Conservation (phyloP, 768 basidiomycete genomes). For the Termitomyces sp. region DNA sequence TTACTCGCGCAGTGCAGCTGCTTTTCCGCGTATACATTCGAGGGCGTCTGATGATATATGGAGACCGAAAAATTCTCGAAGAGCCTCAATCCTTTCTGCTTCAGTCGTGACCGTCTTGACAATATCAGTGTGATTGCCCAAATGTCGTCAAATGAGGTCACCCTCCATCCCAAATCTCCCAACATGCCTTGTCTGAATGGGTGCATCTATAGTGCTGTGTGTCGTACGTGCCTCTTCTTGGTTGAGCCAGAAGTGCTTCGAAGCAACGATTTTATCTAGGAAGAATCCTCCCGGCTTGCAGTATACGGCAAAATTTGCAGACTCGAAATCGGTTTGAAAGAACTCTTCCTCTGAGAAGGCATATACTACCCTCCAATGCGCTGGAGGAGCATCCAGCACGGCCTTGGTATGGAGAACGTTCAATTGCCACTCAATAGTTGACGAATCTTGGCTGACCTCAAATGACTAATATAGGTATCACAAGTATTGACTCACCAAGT, state of each 20-base stretch:
- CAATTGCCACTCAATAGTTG: conserved; percentile 4
- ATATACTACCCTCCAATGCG: conserved; percentile 8
- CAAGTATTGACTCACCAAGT: not conserved
- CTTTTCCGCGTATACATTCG: conserved; percentile 5
- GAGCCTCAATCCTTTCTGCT: conserved; percentile 4
- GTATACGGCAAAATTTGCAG: conserved; percentile 7
- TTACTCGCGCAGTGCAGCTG: conserved; percentile 35
- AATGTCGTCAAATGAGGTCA: conserved; percentile 5
- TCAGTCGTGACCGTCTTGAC: conserved; percentile 5
- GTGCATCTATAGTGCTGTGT: not conserved
- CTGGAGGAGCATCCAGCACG: not conserved
- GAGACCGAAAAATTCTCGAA: conserved; percentile 10
- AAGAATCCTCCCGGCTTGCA: conserved; percentile 1
- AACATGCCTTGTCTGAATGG: not conserved
- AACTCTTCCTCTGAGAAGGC: conserved; percentile 9
- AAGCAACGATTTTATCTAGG: conserved; percentile 9
- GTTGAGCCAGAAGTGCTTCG: conserved; percentile 8
- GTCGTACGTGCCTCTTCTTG: not conserved
- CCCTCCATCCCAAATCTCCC: conserved; percentile 8
- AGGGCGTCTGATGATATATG: conserved; percentile 3
- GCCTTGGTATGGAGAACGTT: conserved; percentile 9
- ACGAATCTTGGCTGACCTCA: not conserved
- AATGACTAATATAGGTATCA: not conserved
- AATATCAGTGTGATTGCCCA: conserved; percentile 4
- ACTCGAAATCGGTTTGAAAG: conserved; percentile 7